Evolutionary conservation across 108 stramenopile species (phyloP).

Genomic region (Cyclotella kingstonii): DNA sequence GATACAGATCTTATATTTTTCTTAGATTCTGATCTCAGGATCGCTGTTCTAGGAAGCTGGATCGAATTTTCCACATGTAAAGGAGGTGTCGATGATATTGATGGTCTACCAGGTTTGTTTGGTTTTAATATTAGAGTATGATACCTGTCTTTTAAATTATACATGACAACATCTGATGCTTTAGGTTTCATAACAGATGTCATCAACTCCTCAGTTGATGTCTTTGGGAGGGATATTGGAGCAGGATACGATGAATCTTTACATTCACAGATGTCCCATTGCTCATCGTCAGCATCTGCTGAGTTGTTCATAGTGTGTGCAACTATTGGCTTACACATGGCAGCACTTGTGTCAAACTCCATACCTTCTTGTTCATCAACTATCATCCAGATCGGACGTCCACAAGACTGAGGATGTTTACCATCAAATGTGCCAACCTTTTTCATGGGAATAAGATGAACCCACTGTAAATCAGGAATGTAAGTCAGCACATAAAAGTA

Average conservation of each 20-base stretch:
- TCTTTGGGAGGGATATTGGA: slow-evolving; percentile 10
- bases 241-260: slow-evolving; percentile 20
- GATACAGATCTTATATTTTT: background rate
- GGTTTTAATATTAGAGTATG: background rate
- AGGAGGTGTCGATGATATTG: too few relatives aligned
- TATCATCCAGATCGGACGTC: slow-evolving; percentile 75
- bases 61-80: too few relatives aligned
- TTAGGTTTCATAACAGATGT: background rate
- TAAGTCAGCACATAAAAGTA: slow-evolving; percentile 76
- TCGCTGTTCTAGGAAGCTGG: background rate
- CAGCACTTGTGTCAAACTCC: slow-evolving; percentile 76
- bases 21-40: background rate
- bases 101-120: too few relatives aligned
- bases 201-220: background rate
- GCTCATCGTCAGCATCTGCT: slow-evolving; percentile 84
- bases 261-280: slow-evolving; percentile 72
- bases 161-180: too few relatives aligned
- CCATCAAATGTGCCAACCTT: slow-evolving; percentile 63
- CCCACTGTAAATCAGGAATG: slow-evolving; percentile 87
- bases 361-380: slow-evolving; percentile 74
- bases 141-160: background rate
- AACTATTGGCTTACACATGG: slow-evolving; percentile 59
- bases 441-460: slow-evolving; percentile 81
- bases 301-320: slow-evolving; percentile 61
- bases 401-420: slow-evolving; percentile 54